Evolutionary conservation across 1,139 yeast genomes (phyloP), one percentile per base, ranked within the genome.

Genomic region (Blastobotrys apis): DNA sequence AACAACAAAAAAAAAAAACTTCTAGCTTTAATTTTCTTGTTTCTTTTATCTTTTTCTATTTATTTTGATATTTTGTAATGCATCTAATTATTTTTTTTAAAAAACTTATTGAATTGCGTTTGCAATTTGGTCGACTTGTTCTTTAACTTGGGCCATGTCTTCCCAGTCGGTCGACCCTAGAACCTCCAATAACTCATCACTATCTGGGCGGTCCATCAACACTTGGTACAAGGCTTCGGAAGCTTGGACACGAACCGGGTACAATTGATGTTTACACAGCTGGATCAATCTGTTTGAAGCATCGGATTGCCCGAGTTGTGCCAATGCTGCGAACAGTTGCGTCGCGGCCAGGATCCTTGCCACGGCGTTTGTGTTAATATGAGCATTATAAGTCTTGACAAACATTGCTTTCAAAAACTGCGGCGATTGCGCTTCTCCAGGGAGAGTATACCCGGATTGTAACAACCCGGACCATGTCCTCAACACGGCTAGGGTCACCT

Each of bases 181-280:
- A 3, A 33, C 20, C 20, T 39, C 43, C 27, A 39, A 15, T n/a
- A 27, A 17, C 3, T 23, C 33, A 5, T 39, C 43, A 3, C 17
- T 19, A 9, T 27, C 43, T 4, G 5, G n/a, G 4, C 6, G 9
- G 22, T 12, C 29, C 15, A 31, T 13, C n/a, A 33, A 20, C 5
- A 20, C 27, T 21, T 44, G 33, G 31, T 44, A 53, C 16, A 57
- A 47, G 15, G 53, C 55, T 31, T 56, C 64, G 1, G 60, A 54
- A 3, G 60, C 61, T 21, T 49, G 33, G 17, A 48, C 51, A 25
- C 63, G 48, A 4, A 58, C 54, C n/a, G 43, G 44, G 16, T 58
- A 52, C 17, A 40, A 37, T 1, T 44, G 42, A 37, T 57, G 53
- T 4, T 41, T 40, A 21, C 59, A 53, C 17, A 58, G 48, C 12